phyloP scores from a whole-genome alignment of 148 eudicot species.

The Chenopodium berlandieri region DNA sequence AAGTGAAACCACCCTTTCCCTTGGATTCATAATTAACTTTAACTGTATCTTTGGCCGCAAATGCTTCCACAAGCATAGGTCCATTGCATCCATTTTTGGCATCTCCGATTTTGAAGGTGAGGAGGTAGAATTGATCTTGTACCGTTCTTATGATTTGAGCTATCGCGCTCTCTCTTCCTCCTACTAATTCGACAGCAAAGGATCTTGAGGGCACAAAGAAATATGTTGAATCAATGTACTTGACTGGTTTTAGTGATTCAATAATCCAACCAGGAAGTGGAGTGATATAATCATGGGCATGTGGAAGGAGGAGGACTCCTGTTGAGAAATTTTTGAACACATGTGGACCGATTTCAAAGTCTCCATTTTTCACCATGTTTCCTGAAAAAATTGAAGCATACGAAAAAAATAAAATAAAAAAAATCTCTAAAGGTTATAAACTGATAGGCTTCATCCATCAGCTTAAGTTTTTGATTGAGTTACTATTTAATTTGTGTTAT shows the following conservation, averaged over 20 bases:
- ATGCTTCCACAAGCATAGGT: slow-evolving; percentile 40
- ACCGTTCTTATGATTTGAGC: slow-evolving; percentile 47
- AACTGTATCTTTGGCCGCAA: slow-evolving; percentile 30
- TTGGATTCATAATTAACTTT: slow-evolving; percentile 31
- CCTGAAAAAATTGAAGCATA: background rate
- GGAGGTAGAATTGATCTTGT: slow-evolving; percentile 30
- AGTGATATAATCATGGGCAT: slow-evolving; percentile 43
- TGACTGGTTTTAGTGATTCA: slow-evolving; percentile 73
- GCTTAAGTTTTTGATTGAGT: no score
- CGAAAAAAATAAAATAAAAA: background rate
- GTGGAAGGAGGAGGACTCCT: slow-evolving; percentile 72
- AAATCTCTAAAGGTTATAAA: background rate
- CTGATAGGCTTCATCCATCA: no score
- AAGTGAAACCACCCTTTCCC: slow-evolving; percentile 41
- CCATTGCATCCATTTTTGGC: slow-evolving; percentile 43
- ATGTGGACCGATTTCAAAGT: slow-evolving; percentile 71
- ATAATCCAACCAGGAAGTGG: slow-evolving; percentile 75
- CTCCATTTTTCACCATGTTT: slow-evolving; percentile 71
- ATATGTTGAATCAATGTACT: slow-evolving; percentile 68
- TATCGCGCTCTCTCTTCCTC: slow-evolving; percentile 72
- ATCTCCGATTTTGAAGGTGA: slow-evolving; percentile 40
- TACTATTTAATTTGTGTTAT: no score
- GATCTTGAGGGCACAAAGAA: slow-evolving; percentile 59
- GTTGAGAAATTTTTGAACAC: slow-evolving; percentile 65
- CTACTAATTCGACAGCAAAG: slow-evolving; percentile 58